Conservation (phyloP, 257 asterid genomes). For the Salvia rosmarinus region DNA sequence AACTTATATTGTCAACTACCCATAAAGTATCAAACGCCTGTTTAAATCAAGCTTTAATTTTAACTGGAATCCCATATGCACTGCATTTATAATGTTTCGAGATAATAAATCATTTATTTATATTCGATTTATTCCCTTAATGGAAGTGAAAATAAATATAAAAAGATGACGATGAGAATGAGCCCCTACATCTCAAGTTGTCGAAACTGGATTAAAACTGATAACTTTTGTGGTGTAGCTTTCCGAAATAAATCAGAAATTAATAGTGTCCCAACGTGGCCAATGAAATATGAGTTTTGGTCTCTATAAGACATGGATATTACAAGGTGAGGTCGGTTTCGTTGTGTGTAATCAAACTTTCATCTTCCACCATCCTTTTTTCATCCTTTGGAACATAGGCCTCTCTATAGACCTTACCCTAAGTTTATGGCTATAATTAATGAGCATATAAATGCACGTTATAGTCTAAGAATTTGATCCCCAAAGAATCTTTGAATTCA, state of each 20-base stretch:
- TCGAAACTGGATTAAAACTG: slow-evolving; percentile 9
- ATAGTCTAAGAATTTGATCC: not conserved
- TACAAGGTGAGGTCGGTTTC: slow-evolving; percentile 26
- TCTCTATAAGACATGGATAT: not conserved
- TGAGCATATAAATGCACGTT: slow-evolving; percentile 20
- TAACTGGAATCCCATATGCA: not conserved
- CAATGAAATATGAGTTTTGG: not conserved
- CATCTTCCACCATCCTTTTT: slow-evolving; percentile 1
- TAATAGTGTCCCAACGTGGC: slow-evolving; percentile 30
- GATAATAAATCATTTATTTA: not conserved
- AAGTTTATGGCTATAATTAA: slow-evolving; percentile 27
- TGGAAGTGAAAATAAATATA: not conserved
- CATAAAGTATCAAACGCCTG: too few species aligned
- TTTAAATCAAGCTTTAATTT: not conserved
- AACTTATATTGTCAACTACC: too few species aligned
- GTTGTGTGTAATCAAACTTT: slow-evolving; percentile 19
- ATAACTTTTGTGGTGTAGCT: slow-evolving; percentile 27
- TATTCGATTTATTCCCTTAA: not conserved
- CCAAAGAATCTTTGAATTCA: too few species aligned
- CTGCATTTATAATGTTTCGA: not conserved
- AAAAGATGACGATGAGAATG: not conserved
- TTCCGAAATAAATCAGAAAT: slow-evolving; percentile 21
- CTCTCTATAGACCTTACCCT: slow-evolving; percentile 21
- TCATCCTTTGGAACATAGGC: slow-evolving; percentile 1
- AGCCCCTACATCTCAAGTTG: slow-evolving; percentile 33